phyloP scores from a whole-genome alignment of 805 yeast genomes.

The Starmerella roubikii region DNA sequence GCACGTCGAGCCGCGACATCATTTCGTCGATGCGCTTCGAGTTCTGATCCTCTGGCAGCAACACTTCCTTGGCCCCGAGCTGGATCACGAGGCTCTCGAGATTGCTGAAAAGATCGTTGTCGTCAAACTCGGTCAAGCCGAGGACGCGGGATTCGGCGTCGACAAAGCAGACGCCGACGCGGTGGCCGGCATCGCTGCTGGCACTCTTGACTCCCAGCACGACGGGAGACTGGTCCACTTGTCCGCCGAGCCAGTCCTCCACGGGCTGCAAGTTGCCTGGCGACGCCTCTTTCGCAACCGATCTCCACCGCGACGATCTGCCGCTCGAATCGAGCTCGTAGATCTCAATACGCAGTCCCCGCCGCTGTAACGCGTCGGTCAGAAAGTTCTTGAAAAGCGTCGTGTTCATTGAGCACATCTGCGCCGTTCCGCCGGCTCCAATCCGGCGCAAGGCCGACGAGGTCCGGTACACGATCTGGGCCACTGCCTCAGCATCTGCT shows the following conservation, averaged over 20 bases:
- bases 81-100: conserved; percentile 78
- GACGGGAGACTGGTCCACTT: conserved; percentile 36
- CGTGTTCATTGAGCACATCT: conserved; percentile 51
- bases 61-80: conserved; percentile 73
- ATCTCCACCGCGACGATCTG: conserved; percentile 35
- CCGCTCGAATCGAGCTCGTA: conserved; percentile 39
- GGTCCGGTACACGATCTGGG: conserved; percentile 74
- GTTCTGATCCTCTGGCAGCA: conserved; percentile 39
- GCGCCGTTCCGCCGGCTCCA: conserved; percentile 27
- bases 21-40: conserved; percentile 53
- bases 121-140: conserved; percentile 67
- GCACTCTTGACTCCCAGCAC: conserved; percentile 38
- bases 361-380: conserved; percentile 51
- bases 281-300: conserved; percentile 46
- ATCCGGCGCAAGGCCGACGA: conserved; percentile 56
- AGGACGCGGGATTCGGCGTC: conserved; percentile 56
- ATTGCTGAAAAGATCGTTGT: conserved; percentile 77
- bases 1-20: conserved; percentile 65
- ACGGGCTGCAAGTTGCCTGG: conserved; percentile 80
- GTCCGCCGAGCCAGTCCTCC: conserved; percentile 50
- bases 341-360: conserved; percentile 66
- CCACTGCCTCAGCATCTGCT: conserved; percentile 68
- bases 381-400: conserved; percentile 58
- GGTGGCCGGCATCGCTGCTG: conserved; percentile 30
- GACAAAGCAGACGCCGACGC: conserved; percentile 66